phyloP scores from a whole-genome alignment of 2,329 filamentous ascomycete genomes.

The Nemania abortiva region DNA sequence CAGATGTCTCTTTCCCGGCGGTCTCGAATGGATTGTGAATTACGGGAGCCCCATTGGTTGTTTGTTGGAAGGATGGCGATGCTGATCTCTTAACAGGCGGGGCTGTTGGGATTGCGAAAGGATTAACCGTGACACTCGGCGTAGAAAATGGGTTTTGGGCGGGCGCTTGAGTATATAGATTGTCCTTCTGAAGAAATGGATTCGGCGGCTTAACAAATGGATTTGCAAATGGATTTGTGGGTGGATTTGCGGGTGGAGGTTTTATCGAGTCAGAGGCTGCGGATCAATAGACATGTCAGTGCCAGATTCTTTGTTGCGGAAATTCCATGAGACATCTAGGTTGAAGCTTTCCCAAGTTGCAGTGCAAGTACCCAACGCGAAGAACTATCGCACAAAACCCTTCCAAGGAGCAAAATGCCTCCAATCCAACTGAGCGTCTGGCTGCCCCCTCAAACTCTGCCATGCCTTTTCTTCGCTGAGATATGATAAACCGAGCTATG shows the following conservation, averaged over 20 bases:
- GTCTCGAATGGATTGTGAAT: slow-evolving; percentile 36
- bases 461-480: not conserved
- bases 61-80: slow-evolving; percentile 37
- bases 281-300: slow-evolving; percentile 40
- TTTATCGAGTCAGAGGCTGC: slow-evolving; percentile 44
- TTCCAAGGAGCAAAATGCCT: not conserved
- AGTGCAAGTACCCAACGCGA: not conserved
- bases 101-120: slow-evolving; percentile 25
- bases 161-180: slow-evolving; percentile 20
- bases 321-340: not conserved
- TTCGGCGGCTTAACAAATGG: slow-evolving; percentile 45
- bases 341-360: not conserved
- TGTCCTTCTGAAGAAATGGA: slow-evolving; percentile 39
- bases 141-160: slow-evolving; percentile 30
- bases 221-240: too few species aligned
- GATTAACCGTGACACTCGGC: slow-evolving; percentile 15
- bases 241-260: slow-evolving; percentile 41
- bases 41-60: slow-evolving; percentile 14
- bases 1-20: slow-evolving; percentile 10
- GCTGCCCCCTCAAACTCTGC: not conserved
- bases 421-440: not conserved
- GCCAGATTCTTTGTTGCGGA: slow-evolving; percentile 18
- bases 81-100: slow-evolving; percentile 25
- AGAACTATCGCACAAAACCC: not conserved
- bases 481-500: not conserved